Evolutionary conservation across 495 filamentous ascomycete species (phyloP), one percentile per base, ranked within the genome.

Genomic region (Polyplosphaeria fusca): DNA sequence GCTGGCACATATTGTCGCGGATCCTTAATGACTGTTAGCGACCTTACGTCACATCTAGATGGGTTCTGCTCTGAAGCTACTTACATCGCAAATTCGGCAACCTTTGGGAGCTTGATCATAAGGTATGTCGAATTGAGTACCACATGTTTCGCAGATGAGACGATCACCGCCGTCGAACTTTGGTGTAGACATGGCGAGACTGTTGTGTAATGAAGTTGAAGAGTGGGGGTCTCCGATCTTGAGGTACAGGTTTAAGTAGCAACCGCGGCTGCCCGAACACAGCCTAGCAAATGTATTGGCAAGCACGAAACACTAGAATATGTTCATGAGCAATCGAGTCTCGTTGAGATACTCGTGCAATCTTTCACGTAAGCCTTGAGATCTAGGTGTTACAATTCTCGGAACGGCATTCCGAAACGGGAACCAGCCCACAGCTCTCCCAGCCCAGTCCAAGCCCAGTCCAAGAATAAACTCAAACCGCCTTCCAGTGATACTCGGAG

Each of bases 1-100:
- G 68, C 46, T 1, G 71, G 71, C 1, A 86, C 79, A 66, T 79
- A 91, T 71, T 90, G 87, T 4, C 87, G 78, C 1, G 86, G 80
- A 55, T 82, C 81, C 73, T 78, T 5, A 37, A 28, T 32, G 52
- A 12, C n/a, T 4, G 16, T 27, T 2, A 1, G 24, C 5, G 12
- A 38, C 9, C 41, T 28, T 25, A 39, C 7, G 41, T 37, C 5
- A 41, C n/a, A n/a, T n/a, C n/a, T n/a, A n/a, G 28, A 27, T 42
- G 18, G 30, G 7, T 7, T 35, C 7, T 35, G 30, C 20, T 42
- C 9, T 5, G 13, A 18, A 41, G 14, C 11, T 39, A 47, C 63
- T 77, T 66, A 84, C 86, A 71, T 90, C 87, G 69, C 87, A 91
- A 54, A 91, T 88, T 47, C 81, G 79, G 73, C 87, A 91, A 4